Evolutionary conservation across 2,329 filamentous ascomycete genomes (phyloP).

Genomic region (Chrysoporthe austroafricana): DNA sequence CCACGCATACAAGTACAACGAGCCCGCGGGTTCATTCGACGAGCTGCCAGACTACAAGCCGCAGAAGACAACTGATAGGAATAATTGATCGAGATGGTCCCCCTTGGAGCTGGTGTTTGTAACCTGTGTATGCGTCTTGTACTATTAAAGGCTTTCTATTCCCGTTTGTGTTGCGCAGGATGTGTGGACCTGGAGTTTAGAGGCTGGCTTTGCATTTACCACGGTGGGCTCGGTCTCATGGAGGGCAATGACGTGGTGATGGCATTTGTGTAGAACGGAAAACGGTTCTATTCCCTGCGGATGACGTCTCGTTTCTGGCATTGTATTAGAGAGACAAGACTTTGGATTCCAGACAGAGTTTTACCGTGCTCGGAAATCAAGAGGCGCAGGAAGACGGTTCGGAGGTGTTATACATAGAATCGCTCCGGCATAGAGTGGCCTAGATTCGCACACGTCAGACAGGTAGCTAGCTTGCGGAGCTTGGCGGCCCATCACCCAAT

Average conservation of each 20-base stretch:
- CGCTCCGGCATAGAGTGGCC: background rate
- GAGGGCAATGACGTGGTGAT: background rate
- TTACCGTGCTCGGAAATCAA: conserved; percentile 2
- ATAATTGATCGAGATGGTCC: conserved; percentile 31
- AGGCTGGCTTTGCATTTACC: background rate
- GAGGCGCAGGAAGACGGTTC: background rate
- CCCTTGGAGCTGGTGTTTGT: background rate
- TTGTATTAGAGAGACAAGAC: conserved; percentile 5
- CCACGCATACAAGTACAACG: conserved; percentile 91
- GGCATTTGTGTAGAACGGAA: background rate
- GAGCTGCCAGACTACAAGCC: conserved; percentile 84
- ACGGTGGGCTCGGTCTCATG: background rate
- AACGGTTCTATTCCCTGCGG: background rate
- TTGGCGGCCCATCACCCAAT: background rate
- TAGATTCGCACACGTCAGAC: background rate
- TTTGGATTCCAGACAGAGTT: background rate
- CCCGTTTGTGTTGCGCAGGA: background rate
- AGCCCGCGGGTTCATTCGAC: conserved; percentile 77
- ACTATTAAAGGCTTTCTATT: background rate
- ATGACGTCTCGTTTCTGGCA: background rate
- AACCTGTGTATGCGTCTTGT: background rate
- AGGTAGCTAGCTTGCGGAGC: background rate
- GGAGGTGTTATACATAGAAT: background rate
- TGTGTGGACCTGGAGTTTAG: background rate
- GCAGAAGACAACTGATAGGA: conserved; percentile 56